Base-by-base conservation (phyloP, 2,329 filamentous ascomycete genomes). In the Aspergillus jensenii region DNA sequence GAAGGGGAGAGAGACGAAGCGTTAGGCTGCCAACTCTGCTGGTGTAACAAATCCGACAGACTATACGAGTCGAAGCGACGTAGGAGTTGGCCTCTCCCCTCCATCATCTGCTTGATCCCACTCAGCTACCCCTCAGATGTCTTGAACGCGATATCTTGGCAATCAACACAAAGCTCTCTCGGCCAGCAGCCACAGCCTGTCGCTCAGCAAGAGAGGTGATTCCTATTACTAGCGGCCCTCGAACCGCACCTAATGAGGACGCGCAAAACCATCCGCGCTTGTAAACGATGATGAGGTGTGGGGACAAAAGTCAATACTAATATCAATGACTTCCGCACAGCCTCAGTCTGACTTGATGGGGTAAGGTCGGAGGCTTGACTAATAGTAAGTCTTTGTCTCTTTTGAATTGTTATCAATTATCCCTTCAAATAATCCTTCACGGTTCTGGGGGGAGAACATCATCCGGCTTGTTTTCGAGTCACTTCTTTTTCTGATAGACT, bases 291-390 rank as follows among this genome's bases (percentile, higher is more conserved):
- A 61, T 65, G 63, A 59, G 56, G 56, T 66, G 68, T 62, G 65
- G 67, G 66, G 64, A 51, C 58, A 54, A 58, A 43, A 52, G 43
- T 64, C 60, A 52, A 31, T 8, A 31, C 9, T 31, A 31, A 31
- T 35, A 35, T 40, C 44, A 43, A 59, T 48, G 56, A 61, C 58
- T 47, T 48, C 19, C 66, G 69, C 69, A 71, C 69, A 71, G 69
- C 69, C 69, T 71, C 69, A 68, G 49, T 63, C 56, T 53, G 60
- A 61, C 61, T 62, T 63, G 3, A 46, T 46, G 35, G 35, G 15
- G 35, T 56, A 59, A 60, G 39, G 31, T 31, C 55, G 49, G 40
- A 41, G 48, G 50, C 50, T 51, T 56, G 41, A 58, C 54, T 55
- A 59, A 60, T 56, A 53, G 33, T n/a, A 25, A 41, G 40, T 21